A percentile compares a stretch with the other conserved stretches of the same genome.
These are phyloP conservation scores for Closterium sp. DNA, from an alignment of 139 green algal species.

Conservation along the genomic window DNA sequence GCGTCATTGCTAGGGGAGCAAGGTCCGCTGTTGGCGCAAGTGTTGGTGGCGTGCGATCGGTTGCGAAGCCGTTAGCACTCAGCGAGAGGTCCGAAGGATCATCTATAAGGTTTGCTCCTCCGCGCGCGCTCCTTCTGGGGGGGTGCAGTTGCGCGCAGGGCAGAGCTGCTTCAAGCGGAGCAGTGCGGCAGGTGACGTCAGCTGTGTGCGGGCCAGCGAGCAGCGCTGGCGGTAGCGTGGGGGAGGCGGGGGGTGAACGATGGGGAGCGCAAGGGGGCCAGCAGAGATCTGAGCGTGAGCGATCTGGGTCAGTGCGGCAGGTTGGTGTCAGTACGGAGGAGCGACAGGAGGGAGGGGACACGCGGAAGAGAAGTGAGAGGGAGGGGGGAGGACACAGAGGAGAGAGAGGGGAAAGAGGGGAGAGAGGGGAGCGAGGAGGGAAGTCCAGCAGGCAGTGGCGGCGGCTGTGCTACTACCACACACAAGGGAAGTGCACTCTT, in stretches of 20 bases:
- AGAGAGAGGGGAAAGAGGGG: not conserved
- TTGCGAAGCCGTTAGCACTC: not conserved
- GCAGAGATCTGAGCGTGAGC: not conserved
- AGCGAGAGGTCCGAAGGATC: too few relatives aligned
- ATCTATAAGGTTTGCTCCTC: not conserved
- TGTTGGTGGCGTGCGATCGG: not conserved
- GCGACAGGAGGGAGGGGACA: not conserved
- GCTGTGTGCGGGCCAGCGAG: not conserved
- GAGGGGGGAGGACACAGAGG: not conserved
- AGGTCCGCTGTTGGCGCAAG: not conserved
- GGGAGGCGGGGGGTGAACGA: not conserved
- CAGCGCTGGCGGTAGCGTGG: not conserved
- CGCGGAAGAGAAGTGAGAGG: not conserved
- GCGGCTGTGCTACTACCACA: constrained; percentile 1
- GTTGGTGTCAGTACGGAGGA: not conserved
- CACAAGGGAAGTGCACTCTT: constrained; percentile 8
- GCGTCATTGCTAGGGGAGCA: not conserved
- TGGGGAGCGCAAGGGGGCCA: not conserved
- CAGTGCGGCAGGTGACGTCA: not conserved
- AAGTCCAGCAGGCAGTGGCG: not conserved
- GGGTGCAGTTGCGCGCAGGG: not conserved
- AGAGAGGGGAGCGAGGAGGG: not conserved
- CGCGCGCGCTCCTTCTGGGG: not conserved
- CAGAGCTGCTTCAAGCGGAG: not conserved
- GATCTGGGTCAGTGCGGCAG: not conserved